Percentiles rank a stretch among this genome's conserved stretches.
Conservation (phyloP, 257 asterid genomes). For the Oldenlandia corymbosa region DNA sequence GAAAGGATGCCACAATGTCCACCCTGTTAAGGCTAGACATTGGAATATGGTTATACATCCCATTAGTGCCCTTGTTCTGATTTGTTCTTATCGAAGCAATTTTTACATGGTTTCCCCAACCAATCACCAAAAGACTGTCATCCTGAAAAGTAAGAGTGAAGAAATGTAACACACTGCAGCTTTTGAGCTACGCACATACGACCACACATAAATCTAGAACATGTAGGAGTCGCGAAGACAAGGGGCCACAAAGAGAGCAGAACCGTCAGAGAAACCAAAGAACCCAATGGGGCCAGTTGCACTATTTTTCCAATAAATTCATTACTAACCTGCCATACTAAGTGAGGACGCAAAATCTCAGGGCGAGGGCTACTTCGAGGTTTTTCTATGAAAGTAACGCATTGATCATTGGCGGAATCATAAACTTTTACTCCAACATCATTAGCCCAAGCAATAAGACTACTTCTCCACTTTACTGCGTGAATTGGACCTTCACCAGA, state of each 20-base stretch:
- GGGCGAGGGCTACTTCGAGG: constrained; percentile 97
- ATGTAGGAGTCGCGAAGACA: too few species aligned
- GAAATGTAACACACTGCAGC: constrained; percentile 25
- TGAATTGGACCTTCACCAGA: constrained; percentile 99
- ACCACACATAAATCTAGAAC: background rate
- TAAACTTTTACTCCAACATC: constrained; percentile 94
- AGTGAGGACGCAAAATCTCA: constrained; percentile 91
- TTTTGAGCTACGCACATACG: background rate
- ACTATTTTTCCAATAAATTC: background rate
- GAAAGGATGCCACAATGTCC: constrained; percentile 96
- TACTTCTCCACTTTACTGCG: constrained; percentile 87
- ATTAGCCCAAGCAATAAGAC: constrained; percentile 98
- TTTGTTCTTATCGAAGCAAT: constrained; percentile 71
- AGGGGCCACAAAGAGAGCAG: background rate
- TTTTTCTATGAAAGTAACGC: constrained; percentile 81
- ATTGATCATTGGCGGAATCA: constrained; percentile 92
- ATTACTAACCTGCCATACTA: constrained; percentile 89
- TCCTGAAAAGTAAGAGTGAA: constrained; percentile 53
- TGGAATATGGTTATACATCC: constrained; percentile 51
- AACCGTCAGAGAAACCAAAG: constrained; percentile 1
- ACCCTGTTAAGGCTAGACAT: constrained; percentile 83
- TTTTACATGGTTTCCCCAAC: constrained; percentile 94
- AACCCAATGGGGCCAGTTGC: background rate
- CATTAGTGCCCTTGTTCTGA: constrained; percentile 57
- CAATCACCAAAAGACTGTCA: constrained; percentile 84